These are phyloP conservation scores for Avicennia marina DNA, from an alignment of 257 asterid genomes.

Conservation along the genomic window DNA sequence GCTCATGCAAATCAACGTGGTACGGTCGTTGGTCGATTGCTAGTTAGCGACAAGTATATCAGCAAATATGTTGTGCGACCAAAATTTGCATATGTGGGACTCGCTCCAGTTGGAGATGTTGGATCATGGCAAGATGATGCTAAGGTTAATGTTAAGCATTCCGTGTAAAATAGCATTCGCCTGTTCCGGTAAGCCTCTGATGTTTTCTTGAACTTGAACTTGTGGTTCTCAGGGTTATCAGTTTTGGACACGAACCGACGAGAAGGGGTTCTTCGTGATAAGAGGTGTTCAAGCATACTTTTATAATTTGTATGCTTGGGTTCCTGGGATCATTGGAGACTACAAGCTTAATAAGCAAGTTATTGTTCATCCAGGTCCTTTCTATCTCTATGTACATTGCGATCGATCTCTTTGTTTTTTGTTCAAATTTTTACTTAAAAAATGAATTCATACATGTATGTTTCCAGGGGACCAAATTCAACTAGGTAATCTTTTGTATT, in stretches of 20 bases:
- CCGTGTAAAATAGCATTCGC: not conserved
- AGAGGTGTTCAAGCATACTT: constrained; percentile 27
- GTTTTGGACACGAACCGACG: constrained; percentile 56
- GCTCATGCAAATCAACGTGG: constrained; percentile 48
- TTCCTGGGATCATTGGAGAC: constrained; percentile 54
- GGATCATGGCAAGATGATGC: constrained; percentile 76
- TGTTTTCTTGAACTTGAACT: no score
- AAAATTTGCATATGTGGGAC: constrained; percentile 53
- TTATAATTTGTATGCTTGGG: constrained; percentile 59
- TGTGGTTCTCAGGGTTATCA: constrained; percentile 51
- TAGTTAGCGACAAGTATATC: constrained; percentile 47
- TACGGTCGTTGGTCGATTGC: constrained; percentile 47
- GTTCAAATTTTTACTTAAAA: no score
- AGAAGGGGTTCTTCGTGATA: constrained; percentile 40
- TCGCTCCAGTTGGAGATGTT: constrained; percentile 58
- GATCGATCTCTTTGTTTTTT: no score
- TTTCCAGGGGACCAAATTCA: constrained; percentile 26
- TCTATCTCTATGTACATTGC: no score
- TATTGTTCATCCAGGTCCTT: no score
- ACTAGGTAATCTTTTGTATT: constrained; percentile 26
- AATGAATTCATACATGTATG: no score
- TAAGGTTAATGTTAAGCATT: constrained; percentile 30
- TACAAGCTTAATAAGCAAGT: no score
- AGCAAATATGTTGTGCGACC: constrained; percentile 26
- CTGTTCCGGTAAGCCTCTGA: not conserved